These are phyloP conservation scores for Meira miltonrushii DNA, from an alignment of 1,284 basidiomycete species.

Conservation along the genomic window DNA sequence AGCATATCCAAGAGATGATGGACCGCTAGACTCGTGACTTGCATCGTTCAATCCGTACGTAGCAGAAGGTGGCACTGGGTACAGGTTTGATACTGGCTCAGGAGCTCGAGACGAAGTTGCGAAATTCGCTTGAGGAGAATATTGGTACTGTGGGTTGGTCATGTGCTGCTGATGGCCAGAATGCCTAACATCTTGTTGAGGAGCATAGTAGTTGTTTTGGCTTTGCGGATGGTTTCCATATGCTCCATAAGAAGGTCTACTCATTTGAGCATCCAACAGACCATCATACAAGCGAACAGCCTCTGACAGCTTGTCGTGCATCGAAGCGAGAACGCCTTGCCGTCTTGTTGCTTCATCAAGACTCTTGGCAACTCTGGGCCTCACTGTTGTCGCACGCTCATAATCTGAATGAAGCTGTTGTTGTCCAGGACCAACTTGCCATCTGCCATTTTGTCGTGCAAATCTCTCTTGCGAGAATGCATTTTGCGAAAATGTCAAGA, in stretches of 20 bases:
- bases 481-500: slow-evolving; percentile 48
- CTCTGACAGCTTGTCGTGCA: slow-evolving; percentile 87
- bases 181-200: not conserved
- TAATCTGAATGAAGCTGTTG: slow-evolving; percentile 62
- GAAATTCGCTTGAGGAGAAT: too few species aligned
- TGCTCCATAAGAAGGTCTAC: not conserved
- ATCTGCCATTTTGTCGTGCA: slow-evolving; percentile 22
- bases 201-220: too few species aligned
- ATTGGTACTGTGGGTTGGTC: too few species aligned
- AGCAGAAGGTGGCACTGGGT: not conserved
- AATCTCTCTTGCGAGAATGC: slow-evolving; percentile 30
- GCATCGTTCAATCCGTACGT: too few species aligned
- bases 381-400: slow-evolving; percentile 72
- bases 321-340: slow-evolving; percentile 78
- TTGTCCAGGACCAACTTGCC: slow-evolving; percentile 8
- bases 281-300: slow-evolving; percentile 85
- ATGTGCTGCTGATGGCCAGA: not conserved
- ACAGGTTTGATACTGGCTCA: not conserved
- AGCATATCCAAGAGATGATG: not conserved
- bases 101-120: slow-evolving; percentile 4
- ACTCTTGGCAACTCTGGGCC: slow-evolving; percentile 77
- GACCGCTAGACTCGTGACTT: not conserved
- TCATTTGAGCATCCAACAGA: slow-evolving; percentile 74
- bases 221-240: too few species aligned
- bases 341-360: slow-evolving; percentile 80